Evolutionary conservation across 306 rosid species (phyloP), one percentile per base, ranked within the genome.

Genomic region (Dicorynia guianensis): DNA sequence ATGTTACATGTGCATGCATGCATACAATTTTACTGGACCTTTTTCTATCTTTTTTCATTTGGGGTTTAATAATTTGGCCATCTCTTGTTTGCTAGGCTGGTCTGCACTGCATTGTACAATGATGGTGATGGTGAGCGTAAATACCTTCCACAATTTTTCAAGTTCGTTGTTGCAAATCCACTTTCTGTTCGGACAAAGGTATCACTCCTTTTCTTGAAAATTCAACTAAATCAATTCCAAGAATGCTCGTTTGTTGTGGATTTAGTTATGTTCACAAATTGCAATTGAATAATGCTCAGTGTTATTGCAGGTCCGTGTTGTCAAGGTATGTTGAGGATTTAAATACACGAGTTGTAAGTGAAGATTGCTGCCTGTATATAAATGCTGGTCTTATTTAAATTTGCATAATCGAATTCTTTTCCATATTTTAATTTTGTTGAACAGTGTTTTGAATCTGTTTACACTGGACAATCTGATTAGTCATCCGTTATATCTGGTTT

Each of bases 131-230:
- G 93, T 11, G 99, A 95, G 84, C 97, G 99, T 62, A 95, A 95
- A 83, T 95, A 95, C 80, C 95, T 92, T 53, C 99, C 99, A 0
- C 99, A 92, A 61, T 92, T 95, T 82, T 95, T 95, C 89, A 95
- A 95, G 84, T 95, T 95, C 83, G 85, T 90, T 2, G 99, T 95
- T 55, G 91, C 97, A 20, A 95, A 95, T 85, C 99, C 99, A 52
- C 97, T 95, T 54, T 92, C 97, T 1, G 99, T 95, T 12, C 82
- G 99, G 84, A 95, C 99, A 14, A 95, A 95, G 97, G 99, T 95
- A 85, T 67, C 61, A 4, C n/a, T 71, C 71, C 15, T 20, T 70
- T 40, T 25, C 67, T 58, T 75, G 43, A 49, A 49, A 71, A 66
- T 13, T 70, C 18, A 25, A 25, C 30, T 25, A 25, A 25, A 25